A percentile compares a stretch with the other conserved stretches of the same genome.
phyloP scores from a whole-genome alignment of 441 rosid genomes.

The Erodium texanum region DNA sequence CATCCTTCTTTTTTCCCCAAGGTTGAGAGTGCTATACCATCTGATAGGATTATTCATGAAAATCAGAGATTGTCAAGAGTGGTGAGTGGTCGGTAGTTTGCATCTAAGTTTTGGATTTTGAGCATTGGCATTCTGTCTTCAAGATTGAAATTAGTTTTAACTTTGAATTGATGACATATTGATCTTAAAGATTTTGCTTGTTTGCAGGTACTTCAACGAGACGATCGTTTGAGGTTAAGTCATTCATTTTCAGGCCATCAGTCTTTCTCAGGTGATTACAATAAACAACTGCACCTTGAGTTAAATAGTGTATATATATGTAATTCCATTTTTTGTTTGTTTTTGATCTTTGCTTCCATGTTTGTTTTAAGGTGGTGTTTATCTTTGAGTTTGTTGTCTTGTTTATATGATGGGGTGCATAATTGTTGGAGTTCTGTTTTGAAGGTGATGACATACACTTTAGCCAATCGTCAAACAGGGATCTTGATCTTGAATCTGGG shows the following conservation, averaged over 20 bases:
- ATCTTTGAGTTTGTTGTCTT: too few relatives aligned
- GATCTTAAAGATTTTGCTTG: slow-evolving; percentile 17
- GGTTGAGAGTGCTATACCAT: slow-evolving; percentile 53
- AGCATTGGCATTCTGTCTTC: not conserved
- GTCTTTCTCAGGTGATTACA: slow-evolving; percentile 52
- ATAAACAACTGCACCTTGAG: not conserved
- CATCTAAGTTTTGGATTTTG: not conserved
- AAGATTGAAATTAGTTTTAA: slow-evolving; percentile 10
- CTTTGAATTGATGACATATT: slow-evolving; percentile 9
- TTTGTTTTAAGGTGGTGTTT: slow-evolving; percentile 1
- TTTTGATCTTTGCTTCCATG: not conserved
- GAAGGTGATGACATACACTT: slow-evolving; percentile 56
- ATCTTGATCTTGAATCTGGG: slow-evolving; percentile 54
- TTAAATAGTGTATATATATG: not conserved
- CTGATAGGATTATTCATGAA: slow-evolving; percentile 70
- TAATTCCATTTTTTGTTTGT: too few relatives aligned
- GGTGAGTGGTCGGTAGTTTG: slow-evolving; percentile 33
- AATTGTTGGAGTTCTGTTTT: slow-evolving; percentile 19
- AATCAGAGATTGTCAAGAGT: slow-evolving; percentile 68
- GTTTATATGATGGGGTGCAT: slow-evolving; percentile 14
- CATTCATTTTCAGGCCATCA: slow-evolving; percentile 38
- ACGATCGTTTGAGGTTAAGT: slow-evolving; percentile 58
- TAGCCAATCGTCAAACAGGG: slow-evolving; percentile 53
- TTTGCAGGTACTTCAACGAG: slow-evolving; percentile 65
- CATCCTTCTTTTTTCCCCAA: slow-evolving; percentile 60